Base-by-base conservation (phyloP, 2,329 filamentous ascomycete species). In the Penicillium polonicum region DNA sequence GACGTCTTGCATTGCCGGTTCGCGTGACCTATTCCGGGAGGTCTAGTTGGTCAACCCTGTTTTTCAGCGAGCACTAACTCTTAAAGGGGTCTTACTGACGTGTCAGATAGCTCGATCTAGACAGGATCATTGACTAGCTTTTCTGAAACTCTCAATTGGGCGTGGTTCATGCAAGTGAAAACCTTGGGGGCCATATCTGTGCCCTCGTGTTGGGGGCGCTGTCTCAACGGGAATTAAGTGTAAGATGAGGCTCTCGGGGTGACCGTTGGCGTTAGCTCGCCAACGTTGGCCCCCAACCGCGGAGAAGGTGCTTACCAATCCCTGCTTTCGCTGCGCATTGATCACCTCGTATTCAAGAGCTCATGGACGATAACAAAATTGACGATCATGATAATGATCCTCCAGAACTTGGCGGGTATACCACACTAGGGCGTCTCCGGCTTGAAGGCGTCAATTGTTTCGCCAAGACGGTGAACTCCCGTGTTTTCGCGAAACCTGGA, bases 41-140 rank as follows among this genome's bases (percentile, higher is more conserved):
- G 6, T 33, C 13, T 55, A 51, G 55, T 55, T 58, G 55, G 55
- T 25, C 17, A 21, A 38, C 13, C 13, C 17, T 36, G 12, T 29
- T 42, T 13, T 10, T 46, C 23, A 23, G 19, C 41, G 13, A 58
- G 54, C 53, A 49, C 59, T 48, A 31, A 29, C 54, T 42, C 35
- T 15, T 5, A 35, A 27, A 38, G 45, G 50, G 43, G 27, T 13
- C 23, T 21, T 38, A 53, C 51, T 65, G 60, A 65, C 60, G 57
- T 63, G 62, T 61, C 51, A 55, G 51, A 59, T 48, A 58, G 45
- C 41, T 55, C 15, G 35, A 45, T 49, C 53, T 2, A 33, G 38
- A 38, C 35, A 23, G 29, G 21, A 13, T 33, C 19, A 13, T 27
- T 17, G 13, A 5, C 17, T 29, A n/a, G 35, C 27, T 12, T 31